Conservation (phyloP, 2,329 filamentous ascomycete species). For the Calonectria montana region DNA sequence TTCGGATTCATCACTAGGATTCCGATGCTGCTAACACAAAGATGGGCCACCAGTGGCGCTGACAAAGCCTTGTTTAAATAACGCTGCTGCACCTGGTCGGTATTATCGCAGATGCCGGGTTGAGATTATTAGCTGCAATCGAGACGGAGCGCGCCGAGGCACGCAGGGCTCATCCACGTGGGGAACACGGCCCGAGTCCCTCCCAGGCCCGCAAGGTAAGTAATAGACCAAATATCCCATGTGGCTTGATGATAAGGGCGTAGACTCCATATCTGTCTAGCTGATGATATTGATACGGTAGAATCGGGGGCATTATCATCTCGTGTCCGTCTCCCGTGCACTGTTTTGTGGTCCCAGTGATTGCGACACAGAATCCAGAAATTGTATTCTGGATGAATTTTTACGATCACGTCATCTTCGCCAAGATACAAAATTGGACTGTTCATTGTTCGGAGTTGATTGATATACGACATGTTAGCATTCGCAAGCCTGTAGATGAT, state of each 20-base stretch:
- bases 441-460: too few relatives aligned
- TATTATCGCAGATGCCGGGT: neutral
- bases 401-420: too few relatives aligned
- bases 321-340: too few relatives aligned
- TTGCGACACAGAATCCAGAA: too few relatives aligned
- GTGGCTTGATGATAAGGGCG: neutral
- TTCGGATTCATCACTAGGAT: neutral
- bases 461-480: neutral
- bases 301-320: too few relatives aligned
- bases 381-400: too few relatives aligned
- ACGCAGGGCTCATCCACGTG: neutral
- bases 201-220: neutral
- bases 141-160: neutral
- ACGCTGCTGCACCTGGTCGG: neutral
- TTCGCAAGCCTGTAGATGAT: neutral
- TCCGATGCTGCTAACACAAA: neutral
- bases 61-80: neutral
- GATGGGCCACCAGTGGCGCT: neutral
- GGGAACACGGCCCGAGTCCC: neutral
- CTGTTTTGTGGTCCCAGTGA: too few relatives aligned
- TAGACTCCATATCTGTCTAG: too few relatives aligned
- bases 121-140: neutral
- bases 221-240: neutral
- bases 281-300: too few relatives aligned
- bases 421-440: too few relatives aligned